Percentiles rank a stretch among this genome's conserved stretches.
These are phyloP conservation scores for Bondarzewia mesenterica DNA, from an alignment of 1,284 basidiomycete species.

Conservation along the genomic window DNA sequence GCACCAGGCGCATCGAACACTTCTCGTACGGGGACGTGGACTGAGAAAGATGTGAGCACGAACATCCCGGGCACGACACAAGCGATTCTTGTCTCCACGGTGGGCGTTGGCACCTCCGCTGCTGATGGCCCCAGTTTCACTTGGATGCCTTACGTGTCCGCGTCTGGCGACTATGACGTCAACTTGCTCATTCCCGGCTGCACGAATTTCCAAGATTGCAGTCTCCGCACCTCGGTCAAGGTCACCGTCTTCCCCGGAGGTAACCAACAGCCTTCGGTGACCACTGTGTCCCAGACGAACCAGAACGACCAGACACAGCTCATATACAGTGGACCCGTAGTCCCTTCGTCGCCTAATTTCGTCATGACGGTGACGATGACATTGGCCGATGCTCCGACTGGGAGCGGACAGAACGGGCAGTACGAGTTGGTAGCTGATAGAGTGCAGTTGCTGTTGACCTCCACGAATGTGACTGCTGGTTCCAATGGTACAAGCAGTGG, in stretches of 20 bases:
- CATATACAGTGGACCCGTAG: slow-evolving; percentile 79
- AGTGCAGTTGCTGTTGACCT: slow-evolving; percentile 66
- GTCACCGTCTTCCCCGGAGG: slow-evolving; percentile 78
- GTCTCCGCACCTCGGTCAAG: slow-evolving; percentile 72
- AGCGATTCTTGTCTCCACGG: slow-evolving; percentile 62
- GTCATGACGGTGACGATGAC: slow-evolving; percentile 68
- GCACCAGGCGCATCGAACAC: slow-evolving; percentile 63
- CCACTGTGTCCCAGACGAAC: slow-evolving; percentile 70
- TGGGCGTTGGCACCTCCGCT: slow-evolving; percentile 57
- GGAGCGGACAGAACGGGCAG: slow-evolving; percentile 53
- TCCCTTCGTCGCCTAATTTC: slow-evolving; percentile 67
- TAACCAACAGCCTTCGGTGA: slow-evolving; percentile 55
- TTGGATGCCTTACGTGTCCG: slow-evolving; percentile 86
- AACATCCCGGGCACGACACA: slow-evolving; percentile 75
- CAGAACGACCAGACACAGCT: slow-evolving; percentile 49
- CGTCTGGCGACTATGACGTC: slow-evolving; percentile 81
- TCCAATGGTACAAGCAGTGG: slow-evolving; percentile 22
- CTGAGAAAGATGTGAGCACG: slow-evolving; percentile 51
- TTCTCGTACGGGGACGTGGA: slow-evolving; percentile 64
- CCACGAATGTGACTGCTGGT: slow-evolving; percentile 36
- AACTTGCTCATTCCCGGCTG: slow-evolving; percentile 88
- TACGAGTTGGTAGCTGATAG: slow-evolving; percentile 80
- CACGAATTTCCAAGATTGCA: slow-evolving; percentile 72
- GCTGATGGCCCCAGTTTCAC: slow-evolving; percentile 69
- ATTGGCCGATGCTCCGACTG: slow-evolving; percentile 51